A percentile compares a stretch with the other conserved stretches of the same genome.
These are phyloP conservation scores for Diplocarpon rosae DNA, from an alignment of 2,329 filamentous ascomycete species.

Conservation along the genomic window DNA sequence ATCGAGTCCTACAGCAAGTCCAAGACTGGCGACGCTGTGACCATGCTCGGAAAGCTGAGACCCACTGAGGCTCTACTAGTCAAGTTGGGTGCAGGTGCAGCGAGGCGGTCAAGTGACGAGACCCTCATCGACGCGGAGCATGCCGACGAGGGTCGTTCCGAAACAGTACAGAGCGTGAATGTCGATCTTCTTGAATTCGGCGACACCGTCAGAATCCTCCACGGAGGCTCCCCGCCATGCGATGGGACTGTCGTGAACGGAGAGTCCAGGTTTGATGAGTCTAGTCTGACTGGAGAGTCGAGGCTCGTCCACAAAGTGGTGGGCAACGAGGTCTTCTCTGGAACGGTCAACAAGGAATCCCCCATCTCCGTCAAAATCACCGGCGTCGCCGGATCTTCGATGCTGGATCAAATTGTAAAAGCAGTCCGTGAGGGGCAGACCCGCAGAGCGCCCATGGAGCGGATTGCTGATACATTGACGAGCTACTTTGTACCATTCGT, in stretches of 20 bases:
- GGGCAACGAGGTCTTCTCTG: conserved; percentile 58
- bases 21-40: conserved; percentile 77
- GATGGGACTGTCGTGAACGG: conserved; percentile 60
- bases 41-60: conserved; percentile 64
- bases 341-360: conserved; percentile 61
- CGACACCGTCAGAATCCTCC: conserved; percentile 62
- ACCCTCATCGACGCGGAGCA: conserved; percentile 2
- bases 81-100: conserved; percentile 28
- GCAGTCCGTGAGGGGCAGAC: conserved; percentile 70
- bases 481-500: conserved; percentile 68
- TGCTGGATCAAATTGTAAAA: conserved; percentile 71
- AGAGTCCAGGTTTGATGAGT: conserved; percentile 71
- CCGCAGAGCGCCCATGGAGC: conserved; percentile 63
- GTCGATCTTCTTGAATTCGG: conserved; percentile 58
- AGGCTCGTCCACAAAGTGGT: conserved; percentile 50
- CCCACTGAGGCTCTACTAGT: conserved; percentile 68
- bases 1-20: conserved; percentile 88
- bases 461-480: conserved; percentile 61
- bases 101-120: conserved; percentile 1
- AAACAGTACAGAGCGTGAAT: conserved; percentile 15
- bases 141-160: not conserved
- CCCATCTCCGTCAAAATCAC: conserved; percentile 54
- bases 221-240: conserved; percentile 74
- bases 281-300: conserved; percentile 76
- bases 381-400: conserved; percentile 54